Evolutionary conservation across 805 yeast genomes (phyloP), one percentile per base, ranked within the genome.

Genomic region (Teunomyces panamensis): DNA sequence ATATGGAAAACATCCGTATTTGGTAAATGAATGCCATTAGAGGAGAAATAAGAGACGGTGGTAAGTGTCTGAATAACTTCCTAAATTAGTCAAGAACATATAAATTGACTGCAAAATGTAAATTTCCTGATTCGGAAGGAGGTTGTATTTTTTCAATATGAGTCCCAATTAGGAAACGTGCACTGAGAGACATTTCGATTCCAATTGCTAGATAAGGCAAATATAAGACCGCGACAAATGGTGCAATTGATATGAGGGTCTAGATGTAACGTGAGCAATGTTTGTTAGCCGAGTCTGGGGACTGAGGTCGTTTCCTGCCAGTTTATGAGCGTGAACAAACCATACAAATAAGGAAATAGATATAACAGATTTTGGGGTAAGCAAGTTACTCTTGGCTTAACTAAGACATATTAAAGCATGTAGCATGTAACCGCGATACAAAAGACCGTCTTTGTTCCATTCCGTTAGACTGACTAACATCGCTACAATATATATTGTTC

Each of bases 51-150:
- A 37, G 20, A 13, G 13, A 14, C 9, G 17, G 34, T 32, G 13
- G 6, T 28, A 36, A 14, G 39, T 36, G 29, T 20, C 9, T 13
- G 27, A 37, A 37, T 24, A 11, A 37, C 41, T 37, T 37, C 41
- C 41, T 37, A 37, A 24, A 20, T 9, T n/a, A 37, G 41, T 37
- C 24, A 37, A 17, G 41, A 7, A 10, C 29, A 20, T n/a, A n/a
- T 13, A 5, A 24, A 24, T 37, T 9, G 41, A 20, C 16, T 37
- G 41, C 41, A 37, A 37, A 26, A 26, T 37, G 41, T 10, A 37
- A 37, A 37, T 37, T 37, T 37, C 41, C 41, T 26, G 30, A 37
- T 37, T 37, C 13, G 41, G 41, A 37, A 37, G 41, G 41, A 24
- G 29, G 41, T 11, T 3, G 3, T 24, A 11, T 24, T 20, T 24